phyloP scores from a whole-genome alignment of 75 land plant genomes.

The Chamaecyparis obtusa region DNA sequence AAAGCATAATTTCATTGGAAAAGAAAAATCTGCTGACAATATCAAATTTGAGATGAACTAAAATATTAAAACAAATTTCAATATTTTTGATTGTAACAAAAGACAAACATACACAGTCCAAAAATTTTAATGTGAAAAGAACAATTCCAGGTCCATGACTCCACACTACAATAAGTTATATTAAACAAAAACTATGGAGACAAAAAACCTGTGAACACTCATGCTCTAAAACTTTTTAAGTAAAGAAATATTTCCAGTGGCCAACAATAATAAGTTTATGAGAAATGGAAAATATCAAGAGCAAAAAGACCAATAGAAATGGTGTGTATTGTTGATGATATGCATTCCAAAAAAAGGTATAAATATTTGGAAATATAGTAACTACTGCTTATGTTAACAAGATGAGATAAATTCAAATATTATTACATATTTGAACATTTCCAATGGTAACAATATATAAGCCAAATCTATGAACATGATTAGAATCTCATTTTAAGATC shows the following conservation, averaged over 20 bases:
- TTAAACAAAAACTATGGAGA: too few species aligned
- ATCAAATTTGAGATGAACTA: too few species aligned
- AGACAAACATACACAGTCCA: too few species aligned
- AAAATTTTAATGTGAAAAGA: too few species aligned
- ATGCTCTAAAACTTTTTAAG: not conserved
- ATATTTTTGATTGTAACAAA: too few species aligned
- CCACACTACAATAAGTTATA: too few species aligned
- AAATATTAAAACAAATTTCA: too few species aligned
- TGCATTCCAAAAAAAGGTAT: not conserved
- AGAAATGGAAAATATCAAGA: not conserved
- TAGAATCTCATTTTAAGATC: not conserved
- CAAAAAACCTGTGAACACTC: too few species aligned
- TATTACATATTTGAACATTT: too few species aligned
- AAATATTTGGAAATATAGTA: not conserved
- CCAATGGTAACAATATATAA: not conserved
- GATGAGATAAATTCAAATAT: not conserved
- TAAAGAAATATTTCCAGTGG: not conserved
- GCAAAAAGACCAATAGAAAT: not conserved
- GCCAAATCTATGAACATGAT: not conserved
- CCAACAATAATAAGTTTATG: not conserved
- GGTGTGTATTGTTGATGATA: not conserved
- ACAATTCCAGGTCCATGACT: too few species aligned
- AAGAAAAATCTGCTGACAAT: too few species aligned
- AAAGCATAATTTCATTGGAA: too few species aligned
- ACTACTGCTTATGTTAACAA: not conserved